Percentiles rank a stretch among this genome's conserved stretches.
phyloP scores from a whole-genome alignment of 2,329 filamentous ascomycete species.

The Ceratocystis destructans region DNA sequence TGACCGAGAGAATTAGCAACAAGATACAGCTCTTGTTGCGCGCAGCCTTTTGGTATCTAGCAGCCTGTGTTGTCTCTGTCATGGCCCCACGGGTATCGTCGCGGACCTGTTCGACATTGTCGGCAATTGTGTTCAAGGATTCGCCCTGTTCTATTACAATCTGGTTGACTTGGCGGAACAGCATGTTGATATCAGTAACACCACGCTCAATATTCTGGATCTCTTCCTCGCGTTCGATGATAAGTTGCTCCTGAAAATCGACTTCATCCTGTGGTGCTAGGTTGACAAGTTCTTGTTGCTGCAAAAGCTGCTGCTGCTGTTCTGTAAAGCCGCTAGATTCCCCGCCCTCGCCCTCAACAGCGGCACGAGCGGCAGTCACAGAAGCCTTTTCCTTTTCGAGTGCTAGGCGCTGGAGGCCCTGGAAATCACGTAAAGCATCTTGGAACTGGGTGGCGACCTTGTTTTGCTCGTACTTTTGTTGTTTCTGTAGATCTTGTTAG shows the following conservation, averaged over 20 bases:
- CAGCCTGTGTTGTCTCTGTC: slow-evolving; percentile 69
- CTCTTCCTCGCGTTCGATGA: slow-evolving; percentile 90
- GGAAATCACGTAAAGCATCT: slow-evolving; percentile 77
- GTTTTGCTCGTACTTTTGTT: slow-evolving; percentile 91
- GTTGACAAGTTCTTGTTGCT: slow-evolving; percentile 62
- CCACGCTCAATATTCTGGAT: slow-evolving; percentile 96
- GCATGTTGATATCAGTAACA: slow-evolving; percentile 86
- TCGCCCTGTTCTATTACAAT: slow-evolving; percentile 92
- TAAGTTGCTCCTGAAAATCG: slow-evolving; percentile 91
- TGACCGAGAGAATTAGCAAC: slow-evolving; percentile 73
- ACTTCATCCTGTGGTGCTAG: slow-evolving; percentile 88
- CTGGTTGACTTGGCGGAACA: slow-evolving; percentile 95
- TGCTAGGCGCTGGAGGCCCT: slow-evolving; percentile 75
- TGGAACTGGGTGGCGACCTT: slow-evolving; percentile 92
- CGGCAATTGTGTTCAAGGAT: slow-evolving; percentile 70
- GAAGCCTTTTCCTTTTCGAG: slow-evolving; percentile 87
- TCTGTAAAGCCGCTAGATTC: slow-evolving; percentile 21
- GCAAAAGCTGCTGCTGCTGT: slow-evolving; percentile 35
- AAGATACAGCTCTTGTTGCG: slow-evolving; percentile 90
- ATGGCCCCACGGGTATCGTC: slow-evolving; percentile 77
- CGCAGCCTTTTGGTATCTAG: slow-evolving; percentile 86
- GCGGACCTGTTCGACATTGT: slow-evolving; percentile 73
- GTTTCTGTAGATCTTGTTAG: slow-evolving; percentile 44
- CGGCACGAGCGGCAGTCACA: slow-evolving; percentile 66
- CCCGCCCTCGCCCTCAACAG: slow-evolving; percentile 48